Evolutionary conservation across 495 filamentous ascomycete genomes (phyloP), one percentile per base, ranked within the genome.

Genomic region (Cairneyella variabilis): DNA sequence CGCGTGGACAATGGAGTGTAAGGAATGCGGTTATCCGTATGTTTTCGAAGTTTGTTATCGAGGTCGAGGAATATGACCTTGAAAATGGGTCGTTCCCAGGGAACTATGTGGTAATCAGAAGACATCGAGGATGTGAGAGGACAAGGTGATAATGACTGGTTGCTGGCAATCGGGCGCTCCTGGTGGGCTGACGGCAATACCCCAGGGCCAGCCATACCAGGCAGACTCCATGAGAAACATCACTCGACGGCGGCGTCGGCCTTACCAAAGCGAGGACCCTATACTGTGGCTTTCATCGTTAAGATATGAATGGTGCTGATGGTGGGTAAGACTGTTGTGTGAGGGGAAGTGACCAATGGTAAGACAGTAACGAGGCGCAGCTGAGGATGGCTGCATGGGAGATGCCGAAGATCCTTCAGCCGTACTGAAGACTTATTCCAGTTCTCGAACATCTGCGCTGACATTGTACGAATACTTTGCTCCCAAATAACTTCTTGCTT

Each of bases 301-400:
- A 5, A 16, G 21, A 32, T 32, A 32, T 32, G 7, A 32, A 14
- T 32, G 28, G 28, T 8, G 3, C 21, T 12, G 23, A 22, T 43
- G 40, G 40, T 3, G 12, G 18, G 20, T 4, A 20, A 22, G 40
- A 12, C 16, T 20, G 1, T 16, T 12, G 18, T 21, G 40, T 20
- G n/a, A 22, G 18, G 3, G 40, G 12, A 43, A 20, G 40, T 38
- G 16, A 3, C 40, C 4, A 43, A 43, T 43, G 40, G 3, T 6
- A 5, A 1, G 1, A 22, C 18, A 8, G 21, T 23, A 1, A 4
- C 16, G 23, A 18, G 40, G 40, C 16, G 40, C 40, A 43, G 40
- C 40, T 43, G 40, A 43, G 40, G 40, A 4, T 20, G 21, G 16
- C 18, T 43, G 40, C 40, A 43, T 43, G 40, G n/a, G 22, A 43